A percentile compares a stretch with the other conserved stretches of the same genome.
These are phyloP conservation scores for Cladophialophora chaetospira DNA, from an alignment of 2,329 filamentous ascomycete species.

Conservation along the genomic window DNA sequence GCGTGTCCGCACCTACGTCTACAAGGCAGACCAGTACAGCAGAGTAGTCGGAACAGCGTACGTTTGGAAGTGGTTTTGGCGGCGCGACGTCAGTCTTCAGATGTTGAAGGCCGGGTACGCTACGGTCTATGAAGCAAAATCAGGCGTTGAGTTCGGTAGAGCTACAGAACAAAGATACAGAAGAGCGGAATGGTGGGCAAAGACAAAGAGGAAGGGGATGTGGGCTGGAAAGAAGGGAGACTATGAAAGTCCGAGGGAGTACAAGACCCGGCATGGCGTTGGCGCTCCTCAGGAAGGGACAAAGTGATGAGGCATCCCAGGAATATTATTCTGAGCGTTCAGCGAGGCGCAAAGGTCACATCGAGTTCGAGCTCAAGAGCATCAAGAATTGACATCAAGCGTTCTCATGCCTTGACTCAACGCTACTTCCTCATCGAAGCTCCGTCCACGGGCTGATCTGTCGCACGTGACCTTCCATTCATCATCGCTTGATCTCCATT, in stretches of 20 bases:
- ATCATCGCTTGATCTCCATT: no score
- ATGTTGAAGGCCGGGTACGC: slow-evolving; percentile 86
- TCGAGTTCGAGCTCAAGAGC: neutral
- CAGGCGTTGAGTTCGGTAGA: slow-evolving; percentile 83
- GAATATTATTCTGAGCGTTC: neutral
- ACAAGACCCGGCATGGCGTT: slow-evolving; percentile 63
- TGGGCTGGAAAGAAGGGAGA: slow-evolving; percentile 68
- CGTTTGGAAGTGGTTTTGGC: slow-evolving; percentile 63
- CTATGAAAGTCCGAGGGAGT: slow-evolving; percentile 84
- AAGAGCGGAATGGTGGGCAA: slow-evolving; percentile 58
- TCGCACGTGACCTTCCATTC: no score
- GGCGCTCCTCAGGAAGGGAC: slow-evolving; percentile 19
- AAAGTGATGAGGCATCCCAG: slow-evolving; percentile 2
- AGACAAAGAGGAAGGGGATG: slow-evolving; percentile 66
- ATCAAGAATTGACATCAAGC: no score
- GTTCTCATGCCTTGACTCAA: no score
- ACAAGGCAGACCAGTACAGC: slow-evolving; percentile 87
- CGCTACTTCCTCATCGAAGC: no score
- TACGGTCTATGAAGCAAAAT: slow-evolving; percentile 91
- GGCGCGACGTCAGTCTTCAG: slow-evolving; percentile 80
- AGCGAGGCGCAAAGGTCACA: slow-evolving; percentile 2
- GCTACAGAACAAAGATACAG: slow-evolving; percentile 56
- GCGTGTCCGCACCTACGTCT: slow-evolving; percentile 78
- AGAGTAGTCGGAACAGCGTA: slow-evolving; percentile 85
- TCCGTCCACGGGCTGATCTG: no score